Evolutionary conservation across 495 filamentous ascomycete genomes (phyloP).

Genomic region (Neurospora sp.): DNA sequence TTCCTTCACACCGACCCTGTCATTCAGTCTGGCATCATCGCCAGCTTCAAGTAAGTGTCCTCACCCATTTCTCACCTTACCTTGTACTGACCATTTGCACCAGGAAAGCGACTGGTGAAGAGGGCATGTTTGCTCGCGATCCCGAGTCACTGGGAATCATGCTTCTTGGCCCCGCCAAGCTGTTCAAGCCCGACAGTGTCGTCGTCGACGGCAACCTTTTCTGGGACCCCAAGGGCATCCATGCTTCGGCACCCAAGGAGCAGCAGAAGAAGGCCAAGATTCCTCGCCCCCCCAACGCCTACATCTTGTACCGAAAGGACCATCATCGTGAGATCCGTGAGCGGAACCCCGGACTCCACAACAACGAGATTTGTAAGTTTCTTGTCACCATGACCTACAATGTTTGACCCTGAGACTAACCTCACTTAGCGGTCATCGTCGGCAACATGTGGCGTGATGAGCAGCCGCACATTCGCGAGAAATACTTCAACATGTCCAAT

Average conservation of each 20-base stretch:
- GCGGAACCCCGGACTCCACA: constrained; percentile 8
- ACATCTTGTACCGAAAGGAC: constrained; percentile 15
- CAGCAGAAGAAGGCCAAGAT: constrained; percentile 2
- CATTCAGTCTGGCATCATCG: neutral
- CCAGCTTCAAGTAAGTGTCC: neutral
- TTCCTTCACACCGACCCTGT: neutral
- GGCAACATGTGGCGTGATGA: constrained; percentile 5
- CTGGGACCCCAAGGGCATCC: constrained; percentile 3
- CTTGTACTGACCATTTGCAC: neutral
- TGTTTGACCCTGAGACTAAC: constrained; percentile 4
- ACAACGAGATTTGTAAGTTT: constrained; percentile 18
- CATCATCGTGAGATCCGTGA: constrained; percentile 5
- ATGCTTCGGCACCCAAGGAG: neutral
- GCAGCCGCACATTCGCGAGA: constrained; percentile 6
- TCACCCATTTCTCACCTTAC: neutral
- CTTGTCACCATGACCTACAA: neutral
- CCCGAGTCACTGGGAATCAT: constrained; percentile 3
- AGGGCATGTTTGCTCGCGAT: neutral
- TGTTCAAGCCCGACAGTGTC: constrained; percentile 2
- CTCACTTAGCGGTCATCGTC: constrained; percentile 6
- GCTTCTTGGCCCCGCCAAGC: constrained; percentile 9
- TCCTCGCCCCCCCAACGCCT: constrained; percentile 18
- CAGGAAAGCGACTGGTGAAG: neutral
- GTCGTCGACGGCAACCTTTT: constrained; percentile 2
- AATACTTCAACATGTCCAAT: constrained; percentile 8